Conservation (phyloP, 2,329 filamentous ascomycete species). For the Alternaria metachromatica region DNA sequence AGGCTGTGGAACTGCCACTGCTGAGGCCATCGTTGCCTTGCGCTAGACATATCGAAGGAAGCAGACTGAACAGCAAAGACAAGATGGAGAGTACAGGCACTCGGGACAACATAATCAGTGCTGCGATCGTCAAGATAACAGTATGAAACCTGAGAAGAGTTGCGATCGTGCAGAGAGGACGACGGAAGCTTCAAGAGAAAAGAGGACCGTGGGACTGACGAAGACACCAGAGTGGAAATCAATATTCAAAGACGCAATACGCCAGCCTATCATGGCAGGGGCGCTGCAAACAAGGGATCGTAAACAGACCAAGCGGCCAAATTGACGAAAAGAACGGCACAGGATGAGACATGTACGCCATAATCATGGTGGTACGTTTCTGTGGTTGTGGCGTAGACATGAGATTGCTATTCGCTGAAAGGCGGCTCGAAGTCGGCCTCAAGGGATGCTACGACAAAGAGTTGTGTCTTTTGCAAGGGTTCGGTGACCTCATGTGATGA, state of each 20-base stretch:
- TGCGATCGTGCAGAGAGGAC: neutral
- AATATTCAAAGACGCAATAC: neutral
- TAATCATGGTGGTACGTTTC: neutral
- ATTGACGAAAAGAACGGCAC: slow-evolving; percentile 6
- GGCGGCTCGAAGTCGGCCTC: slow-evolving; percentile 2
- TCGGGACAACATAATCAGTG: neutral
- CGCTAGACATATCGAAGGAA: slow-evolving; percentile 14
- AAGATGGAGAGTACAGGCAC: neutral
- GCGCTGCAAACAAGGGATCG: slow-evolving; percentile 10
- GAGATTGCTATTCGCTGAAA: slow-evolving; percentile 11
- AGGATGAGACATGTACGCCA: slow-evolving; percentile 10
- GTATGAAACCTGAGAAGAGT: neutral
- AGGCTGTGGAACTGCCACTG: neutral
- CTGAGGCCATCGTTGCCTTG: neutral
- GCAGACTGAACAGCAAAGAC: neutral
- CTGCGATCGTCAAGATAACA: neutral
- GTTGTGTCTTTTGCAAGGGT: neutral
- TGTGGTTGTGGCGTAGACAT: slow-evolving; percentile 13
- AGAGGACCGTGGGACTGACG: neutral
- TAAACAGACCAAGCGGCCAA: neutral
- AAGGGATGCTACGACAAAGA: slow-evolving; percentile 8
- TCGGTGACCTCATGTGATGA: neutral
- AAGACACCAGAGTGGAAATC: slow-evolving; percentile 8
- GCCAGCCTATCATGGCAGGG: slow-evolving; percentile 1
- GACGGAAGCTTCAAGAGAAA: neutral